A percentile compares a stretch with the other conserved stretches of the same genome.
Evolutionary conservation across 768 basidiomycete genomes (phyloP).

Genomic region (Ramaria rubella): DNA sequence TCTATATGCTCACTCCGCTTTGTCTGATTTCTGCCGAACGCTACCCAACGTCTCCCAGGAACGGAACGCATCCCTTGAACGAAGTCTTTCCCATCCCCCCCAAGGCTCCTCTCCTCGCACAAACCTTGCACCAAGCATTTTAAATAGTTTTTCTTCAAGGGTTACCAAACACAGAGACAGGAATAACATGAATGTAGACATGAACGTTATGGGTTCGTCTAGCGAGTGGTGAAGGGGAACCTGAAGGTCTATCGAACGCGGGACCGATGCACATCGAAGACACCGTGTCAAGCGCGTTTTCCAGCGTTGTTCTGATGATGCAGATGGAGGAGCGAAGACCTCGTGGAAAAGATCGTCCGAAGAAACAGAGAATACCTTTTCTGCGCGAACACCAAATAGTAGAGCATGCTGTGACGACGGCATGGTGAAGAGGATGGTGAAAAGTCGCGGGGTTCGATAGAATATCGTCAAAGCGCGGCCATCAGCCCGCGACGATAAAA

Average conservation of each 20-base stretch:
- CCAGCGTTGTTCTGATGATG: not conserved
- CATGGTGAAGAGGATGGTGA: slow-evolving; percentile 38
- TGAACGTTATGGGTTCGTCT: slow-evolving; percentile 14
- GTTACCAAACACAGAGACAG: slow-evolving; percentile 25
- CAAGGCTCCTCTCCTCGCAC: slow-evolving; percentile 52
- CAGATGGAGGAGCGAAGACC: slow-evolving; percentile 24
- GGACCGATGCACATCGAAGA: not conserved
- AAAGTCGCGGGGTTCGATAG: slow-evolving; percentile 42
- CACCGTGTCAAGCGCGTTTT: not conserved
- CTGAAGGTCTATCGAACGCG: slow-evolving; percentile 13
- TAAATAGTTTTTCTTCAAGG: slow-evolving; percentile 37
- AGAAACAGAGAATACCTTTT: slow-evolving; percentile 32
- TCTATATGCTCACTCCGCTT: too few species aligned
- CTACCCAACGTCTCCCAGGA: not conserved
- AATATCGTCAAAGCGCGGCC: slow-evolving; percentile 30
- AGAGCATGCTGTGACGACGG: slow-evolving; percentile 40
- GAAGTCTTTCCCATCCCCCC: slow-evolving; percentile 35
- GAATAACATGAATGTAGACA: slow-evolving; percentile 18
- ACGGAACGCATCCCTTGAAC: not conserved
- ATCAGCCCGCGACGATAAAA: not conserved
- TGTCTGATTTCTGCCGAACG: not conserved
- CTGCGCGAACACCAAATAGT: slow-evolving; percentile 28
- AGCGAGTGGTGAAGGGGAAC: slow-evolving; percentile 26
- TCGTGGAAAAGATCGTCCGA: slow-evolving; percentile 28
- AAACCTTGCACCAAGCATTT: slow-evolving; percentile 35